Conservation (phyloP, 164 flowering plant genomes). For the Magnolia sinica region DNA sequence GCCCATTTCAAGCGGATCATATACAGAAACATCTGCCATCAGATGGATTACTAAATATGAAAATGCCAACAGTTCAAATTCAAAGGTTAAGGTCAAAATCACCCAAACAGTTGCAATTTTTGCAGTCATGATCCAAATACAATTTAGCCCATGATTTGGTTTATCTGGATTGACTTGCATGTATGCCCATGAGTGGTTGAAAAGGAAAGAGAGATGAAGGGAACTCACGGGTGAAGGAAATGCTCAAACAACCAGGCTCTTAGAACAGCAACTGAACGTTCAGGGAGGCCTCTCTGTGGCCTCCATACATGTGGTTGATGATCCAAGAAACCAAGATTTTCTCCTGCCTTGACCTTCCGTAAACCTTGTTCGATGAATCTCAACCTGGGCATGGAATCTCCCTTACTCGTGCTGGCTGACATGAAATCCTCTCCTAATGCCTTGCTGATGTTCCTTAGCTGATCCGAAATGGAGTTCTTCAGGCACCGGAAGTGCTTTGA, state of each 20-base stretch:
- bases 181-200: no score
- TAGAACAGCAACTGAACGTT: conserved; percentile 75
- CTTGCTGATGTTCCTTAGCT: conserved; percentile 39
- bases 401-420: conserved; percentile 35
- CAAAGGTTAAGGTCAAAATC: no score
- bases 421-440: conserved; percentile 57
- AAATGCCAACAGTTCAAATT: no score
- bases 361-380: conserved; percentile 38
- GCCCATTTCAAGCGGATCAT: no score
- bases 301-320: conserved; percentile 70
- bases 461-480: conserved; percentile 58
- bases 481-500: conserved; percentile 59
- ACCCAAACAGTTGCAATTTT: no score
- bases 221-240: conserved; percentile 91
- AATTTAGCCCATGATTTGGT: no score
- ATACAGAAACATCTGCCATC: no score
- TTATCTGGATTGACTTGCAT: no score
- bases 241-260: conserved; percentile 95
- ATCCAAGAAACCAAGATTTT: conserved; percentile 35
- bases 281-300: conserved; percentile 95
- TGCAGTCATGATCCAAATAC: no score
- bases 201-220: conserved; percentile 3
- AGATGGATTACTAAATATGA: no score
- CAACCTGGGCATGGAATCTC: conserved; percentile 30
- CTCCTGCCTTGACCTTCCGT: conserved; percentile 30